Evolutionary conservation across 2,329 filamentous ascomycete species (phyloP).

Genomic region (Pseudocercospora crystallina): DNA sequence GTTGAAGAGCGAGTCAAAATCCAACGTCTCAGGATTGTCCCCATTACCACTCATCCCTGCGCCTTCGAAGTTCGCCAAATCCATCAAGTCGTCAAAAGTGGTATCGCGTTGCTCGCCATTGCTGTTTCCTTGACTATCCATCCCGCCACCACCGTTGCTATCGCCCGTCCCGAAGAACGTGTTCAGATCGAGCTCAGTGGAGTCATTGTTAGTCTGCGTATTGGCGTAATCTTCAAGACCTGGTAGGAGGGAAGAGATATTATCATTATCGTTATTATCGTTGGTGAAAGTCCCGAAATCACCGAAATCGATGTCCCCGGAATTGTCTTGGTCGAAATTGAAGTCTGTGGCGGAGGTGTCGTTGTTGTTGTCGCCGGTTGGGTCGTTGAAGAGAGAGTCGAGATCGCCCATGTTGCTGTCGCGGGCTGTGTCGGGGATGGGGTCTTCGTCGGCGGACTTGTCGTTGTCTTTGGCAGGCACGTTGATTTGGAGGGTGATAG

Average conservation of each 20-base stretch:
- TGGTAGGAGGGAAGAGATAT: slow-evolving; percentile 40
- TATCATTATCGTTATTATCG: slow-evolving; percentile 29
- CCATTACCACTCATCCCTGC: slow-evolving; percentile 19
- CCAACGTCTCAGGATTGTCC: slow-evolving; percentile 13
- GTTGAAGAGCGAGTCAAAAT: slow-evolving; percentile 25
- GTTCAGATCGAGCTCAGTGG: slow-evolving; percentile 29
- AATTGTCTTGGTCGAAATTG: slow-evolving; percentile 17
- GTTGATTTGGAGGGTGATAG: slow-evolving; percentile 16
- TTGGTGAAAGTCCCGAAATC: slow-evolving; percentile 28
- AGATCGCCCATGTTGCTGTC: slow-evolving; percentile 30
- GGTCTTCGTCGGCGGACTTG: slow-evolving; percentile 22
- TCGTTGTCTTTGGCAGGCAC: slow-evolving; percentile 5
- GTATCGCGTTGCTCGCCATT: slow-evolving; percentile 24
- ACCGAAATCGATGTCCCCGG: slow-evolving; percentile 37
- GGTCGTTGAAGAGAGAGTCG: slow-evolving; percentile 37
- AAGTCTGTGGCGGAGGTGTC: slow-evolving; percentile 21
- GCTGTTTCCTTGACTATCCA: slow-evolving; percentile 13
- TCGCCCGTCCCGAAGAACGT: slow-evolving; percentile 21
- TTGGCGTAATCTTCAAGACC: slow-evolving; percentile 45
- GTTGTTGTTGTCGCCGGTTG: slow-evolving; percentile 18
- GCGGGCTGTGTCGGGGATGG: slow-evolving; percentile 29
- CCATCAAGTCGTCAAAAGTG: slow-evolving; percentile 38
- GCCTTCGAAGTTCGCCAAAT: slow-evolving; percentile 35
- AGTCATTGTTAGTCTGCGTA: slow-evolving; percentile 20
- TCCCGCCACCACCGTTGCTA: not conserved